Evolutionary conservation across 805 yeast species (phyloP).

Genomic region (Monosporozyma aerobia): DNA sequence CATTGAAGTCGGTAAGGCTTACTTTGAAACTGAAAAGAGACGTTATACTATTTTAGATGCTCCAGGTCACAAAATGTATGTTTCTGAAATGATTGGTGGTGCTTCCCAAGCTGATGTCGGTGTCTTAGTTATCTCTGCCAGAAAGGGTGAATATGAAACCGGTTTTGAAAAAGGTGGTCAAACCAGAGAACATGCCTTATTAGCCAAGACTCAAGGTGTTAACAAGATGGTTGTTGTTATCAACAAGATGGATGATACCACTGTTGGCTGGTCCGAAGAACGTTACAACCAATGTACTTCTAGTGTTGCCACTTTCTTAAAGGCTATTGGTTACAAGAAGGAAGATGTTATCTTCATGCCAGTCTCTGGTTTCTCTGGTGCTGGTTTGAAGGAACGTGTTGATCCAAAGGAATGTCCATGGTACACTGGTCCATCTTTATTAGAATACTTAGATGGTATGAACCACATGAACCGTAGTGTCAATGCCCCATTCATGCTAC

Average conservation of each 20-base stretch:
- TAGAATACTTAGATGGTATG: constrained; percentile 83
- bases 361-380: constrained; percentile 96
- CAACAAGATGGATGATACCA: constrained; percentile 98
- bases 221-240: constrained; percentile 87
- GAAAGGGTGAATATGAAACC: constrained; percentile 99
- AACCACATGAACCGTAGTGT: constrained; percentile 74
- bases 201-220: constrained; percentile 98
- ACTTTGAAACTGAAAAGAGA: constrained; percentile 95
- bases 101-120: constrained; percentile 99
- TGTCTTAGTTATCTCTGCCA: constrained; percentile 90
- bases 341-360: constrained; percentile 91
- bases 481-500: constrained; percentile 96
- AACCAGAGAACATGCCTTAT: constrained; percentile 93
- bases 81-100: constrained; percentile 98
- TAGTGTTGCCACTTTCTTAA: constrained; percentile 69
- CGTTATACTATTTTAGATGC: constrained; percentile 97
- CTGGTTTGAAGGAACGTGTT: constrained; percentile 86
- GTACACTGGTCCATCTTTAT: constrained; percentile 87
- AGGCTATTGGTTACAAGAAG: constrained; percentile 83
- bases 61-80: constrained; percentile 99
- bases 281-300: constrained; percentile 92
- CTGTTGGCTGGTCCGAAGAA: constrained; percentile 91
- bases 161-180: constrained; percentile 99
- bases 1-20: constrained; percentile 96
- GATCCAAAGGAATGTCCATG: constrained; percentile 68